phyloP scores from a whole-genome alignment of 2,329 filamentous ascomycete genomes.

The Bipolaris bicolor region DNA sequence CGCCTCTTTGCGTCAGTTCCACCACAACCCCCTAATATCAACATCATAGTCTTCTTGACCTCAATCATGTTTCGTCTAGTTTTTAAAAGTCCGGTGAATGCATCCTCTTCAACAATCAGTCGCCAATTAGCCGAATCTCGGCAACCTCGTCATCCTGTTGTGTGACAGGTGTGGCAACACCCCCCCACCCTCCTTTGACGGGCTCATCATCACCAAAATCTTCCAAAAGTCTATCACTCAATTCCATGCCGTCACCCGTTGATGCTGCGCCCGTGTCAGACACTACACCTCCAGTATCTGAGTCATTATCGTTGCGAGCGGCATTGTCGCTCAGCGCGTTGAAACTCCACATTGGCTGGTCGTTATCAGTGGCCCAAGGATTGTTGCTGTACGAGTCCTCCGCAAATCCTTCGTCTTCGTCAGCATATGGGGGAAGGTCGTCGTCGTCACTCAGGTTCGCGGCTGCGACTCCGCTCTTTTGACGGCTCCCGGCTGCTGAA shows the following conservation, averaged over 20 bases:
- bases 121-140: constrained; percentile 12
- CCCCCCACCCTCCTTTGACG: constrained; percentile 6
- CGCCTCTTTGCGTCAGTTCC: background rate
- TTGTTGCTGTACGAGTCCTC: constrained; percentile 10
- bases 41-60: background rate
- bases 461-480: constrained; percentile 44
- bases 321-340: constrained; percentile 9
- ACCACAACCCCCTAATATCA: background rate
- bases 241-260: constrained; percentile 4
- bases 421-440: constrained; percentile 28
- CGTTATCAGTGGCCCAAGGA: constrained; percentile 11
- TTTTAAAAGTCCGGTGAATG: constrained; percentile 2
- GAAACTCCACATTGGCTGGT: constrained; percentile 34
- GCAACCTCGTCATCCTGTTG: constrained; percentile 14
- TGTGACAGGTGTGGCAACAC: constrained; percentile 9
- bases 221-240: constrained; percentile 9
- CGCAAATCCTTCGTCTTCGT: constrained; percentile 27
- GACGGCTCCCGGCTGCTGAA: constrained; percentile 42
- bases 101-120: background rate
- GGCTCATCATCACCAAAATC: constrained; percentile 13
- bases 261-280: constrained; percentile 13
- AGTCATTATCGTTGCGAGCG: constrained; percentile 23
- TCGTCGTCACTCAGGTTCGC: constrained; percentile 39
- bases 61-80: constrained; percentile 1
- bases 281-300: constrained; percentile 10